Conservation (phyloP, 164 flowering plant species). For the Annona cherimola region DNA sequence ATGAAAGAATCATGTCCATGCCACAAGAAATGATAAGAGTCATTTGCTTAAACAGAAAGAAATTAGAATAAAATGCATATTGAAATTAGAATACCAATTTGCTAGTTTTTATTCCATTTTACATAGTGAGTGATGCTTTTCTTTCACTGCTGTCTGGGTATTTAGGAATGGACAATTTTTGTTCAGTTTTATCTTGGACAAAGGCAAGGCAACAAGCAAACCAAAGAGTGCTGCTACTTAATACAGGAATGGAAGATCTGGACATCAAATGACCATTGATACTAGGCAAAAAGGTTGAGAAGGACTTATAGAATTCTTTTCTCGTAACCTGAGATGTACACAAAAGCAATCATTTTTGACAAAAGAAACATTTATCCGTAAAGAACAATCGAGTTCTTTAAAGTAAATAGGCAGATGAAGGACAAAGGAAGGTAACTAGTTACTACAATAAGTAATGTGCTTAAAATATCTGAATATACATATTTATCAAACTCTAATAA, state of each 20-base stretch:
- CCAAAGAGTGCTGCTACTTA: background rate
- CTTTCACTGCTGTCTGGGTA: background rate
- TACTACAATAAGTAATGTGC: background rate
- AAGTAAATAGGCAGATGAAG: background rate
- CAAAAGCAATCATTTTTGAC: background rate
- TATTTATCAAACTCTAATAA: no score
- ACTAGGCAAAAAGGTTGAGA: background rate
- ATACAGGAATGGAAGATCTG: background rate
- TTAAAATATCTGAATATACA: background rate
- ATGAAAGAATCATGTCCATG: background rate
- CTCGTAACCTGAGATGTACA: no score
- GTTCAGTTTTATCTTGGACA: background rate
- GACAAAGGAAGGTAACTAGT: background rate
- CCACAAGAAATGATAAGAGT: background rate
- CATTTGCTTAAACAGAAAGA: background rate
- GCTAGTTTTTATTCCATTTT: background rate
- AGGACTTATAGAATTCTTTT: background rate
- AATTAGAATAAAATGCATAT: background rate
- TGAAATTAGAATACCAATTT: background rate
- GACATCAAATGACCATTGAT: background rate
- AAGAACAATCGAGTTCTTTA: background rate
- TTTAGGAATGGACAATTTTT: background rate
- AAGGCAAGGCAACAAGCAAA: background rate
- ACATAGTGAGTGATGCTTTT: background rate
- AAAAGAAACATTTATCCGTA: background rate